Evolutionary conservation across 257 asterid genomes (phyloP).

Genomic region (Sherardia arvensis): DNA sequence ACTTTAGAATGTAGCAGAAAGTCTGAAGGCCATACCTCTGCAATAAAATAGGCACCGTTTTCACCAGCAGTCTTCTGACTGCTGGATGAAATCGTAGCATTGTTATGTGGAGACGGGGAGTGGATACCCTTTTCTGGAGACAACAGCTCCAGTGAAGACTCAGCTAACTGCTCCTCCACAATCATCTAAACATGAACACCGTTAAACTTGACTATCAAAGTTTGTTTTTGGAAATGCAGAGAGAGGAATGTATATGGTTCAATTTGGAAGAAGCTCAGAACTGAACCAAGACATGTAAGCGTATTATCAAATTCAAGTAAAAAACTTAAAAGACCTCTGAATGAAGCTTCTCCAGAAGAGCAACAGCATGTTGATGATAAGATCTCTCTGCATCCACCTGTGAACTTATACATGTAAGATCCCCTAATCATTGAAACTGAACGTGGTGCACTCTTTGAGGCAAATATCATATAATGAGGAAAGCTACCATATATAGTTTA

Average conservation of each 20-base stretch:
- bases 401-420: constrained; percentile 21
- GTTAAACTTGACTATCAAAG: constrained; percentile 3
- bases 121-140: constrained; percentile 26
- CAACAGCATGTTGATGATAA: constrained; percentile 64
- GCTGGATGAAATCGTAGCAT: constrained; percentile 22
- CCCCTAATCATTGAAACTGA: constrained; percentile 5
- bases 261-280: not conserved
- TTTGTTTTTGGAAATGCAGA: not conserved
- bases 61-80: constrained; percentile 27
- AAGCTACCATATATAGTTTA: not conserved
- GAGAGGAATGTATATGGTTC: not conserved
- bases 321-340: constrained; percentile 47
- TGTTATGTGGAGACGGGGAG: constrained; percentile 23
- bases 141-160: constrained; percentile 32
- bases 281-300: not conserved
- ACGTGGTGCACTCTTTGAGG: not conserved
- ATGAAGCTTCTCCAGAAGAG: constrained; percentile 76
- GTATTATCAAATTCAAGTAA: not conserved
- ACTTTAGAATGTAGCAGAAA: not conserved
- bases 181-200: constrained; percentile 44
- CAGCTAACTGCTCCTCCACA: constrained; percentile 54
- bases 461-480: not conserved
- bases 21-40: constrained; percentile 39
- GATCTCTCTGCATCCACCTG: constrained; percentile 93
- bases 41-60: constrained; percentile 41